Evolutionary conservation across 2,329 filamentous ascomycete species (phyloP).

Genomic region (Diaporthe destruens): DNA sequence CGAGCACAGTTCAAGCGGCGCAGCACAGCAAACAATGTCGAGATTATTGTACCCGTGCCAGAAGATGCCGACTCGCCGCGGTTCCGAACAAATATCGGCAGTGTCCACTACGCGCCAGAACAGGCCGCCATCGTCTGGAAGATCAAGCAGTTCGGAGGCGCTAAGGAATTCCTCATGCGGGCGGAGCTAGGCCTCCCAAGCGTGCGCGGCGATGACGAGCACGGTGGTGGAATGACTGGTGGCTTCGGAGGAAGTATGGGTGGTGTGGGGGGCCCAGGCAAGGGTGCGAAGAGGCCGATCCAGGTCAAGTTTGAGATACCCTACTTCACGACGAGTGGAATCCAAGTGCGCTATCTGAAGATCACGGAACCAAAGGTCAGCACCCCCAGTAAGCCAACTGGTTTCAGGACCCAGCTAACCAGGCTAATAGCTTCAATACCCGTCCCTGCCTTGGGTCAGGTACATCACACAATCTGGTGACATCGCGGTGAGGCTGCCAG

Average conservation of each 20-base stretch:
- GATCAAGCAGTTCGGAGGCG: constrained; percentile 99
- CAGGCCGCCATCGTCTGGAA: constrained; percentile 99
- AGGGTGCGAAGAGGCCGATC: constrained; percentile 92
- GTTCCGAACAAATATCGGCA: constrained; percentile 97
- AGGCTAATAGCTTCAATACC: constrained; percentile 86
- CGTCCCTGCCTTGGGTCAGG: constrained; percentile 95
- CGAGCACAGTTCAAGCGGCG: constrained; percentile 98
- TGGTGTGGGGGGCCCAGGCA: constrained; percentile 80
- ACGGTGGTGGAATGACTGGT: constrained; percentile 96
- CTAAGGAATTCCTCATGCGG: constrained; percentile 98
- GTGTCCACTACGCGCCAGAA: constrained; percentile 97
- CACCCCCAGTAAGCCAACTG: constrained; percentile 31
- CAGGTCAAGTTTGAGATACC: constrained; percentile 99
- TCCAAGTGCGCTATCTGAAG: constrained; percentile 98
- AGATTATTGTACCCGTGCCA: constrained; percentile 96
- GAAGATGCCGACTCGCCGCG: constrained; percentile 96
- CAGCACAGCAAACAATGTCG: constrained; percentile 98
- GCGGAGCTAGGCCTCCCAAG: constrained; percentile 94
- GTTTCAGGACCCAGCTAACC: constrained; percentile 10
- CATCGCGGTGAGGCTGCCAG: constrained; percentile 94
- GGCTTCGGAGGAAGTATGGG: constrained; percentile 98
- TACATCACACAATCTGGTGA: constrained; percentile 99
- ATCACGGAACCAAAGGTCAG: constrained; percentile 98
- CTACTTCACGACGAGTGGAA: constrained; percentile 99
- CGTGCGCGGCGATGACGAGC: constrained; percentile 94